Evolutionary conservation across 225 moss, liverwort and hornwort species (phyloP).

Genomic region (Anthoceros angustus): DNA sequence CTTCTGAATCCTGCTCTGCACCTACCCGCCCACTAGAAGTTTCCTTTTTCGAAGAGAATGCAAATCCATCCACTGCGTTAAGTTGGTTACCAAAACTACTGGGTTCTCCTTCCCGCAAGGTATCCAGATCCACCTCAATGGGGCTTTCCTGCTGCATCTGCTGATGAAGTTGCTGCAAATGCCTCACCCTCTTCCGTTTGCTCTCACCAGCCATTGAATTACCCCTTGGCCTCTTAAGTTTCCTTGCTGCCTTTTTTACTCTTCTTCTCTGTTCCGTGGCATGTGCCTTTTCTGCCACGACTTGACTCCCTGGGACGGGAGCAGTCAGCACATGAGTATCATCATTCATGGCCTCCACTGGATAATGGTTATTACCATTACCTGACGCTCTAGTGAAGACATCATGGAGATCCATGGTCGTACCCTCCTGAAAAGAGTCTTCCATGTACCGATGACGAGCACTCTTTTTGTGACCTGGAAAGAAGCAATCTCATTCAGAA

Average conservation of each 20-base stretch:
- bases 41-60: not conserved
- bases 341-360: slow-evolving; percentile 16
- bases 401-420: slow-evolving; percentile 47
- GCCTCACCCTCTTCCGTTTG: not conserved
- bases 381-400: slow-evolving; percentile 34
- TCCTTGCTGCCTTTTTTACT: not conserved
- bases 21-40: not conserved
- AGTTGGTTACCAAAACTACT: not conserved
- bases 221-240: not conserved
- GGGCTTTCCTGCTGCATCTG: slow-evolving; percentile 3
- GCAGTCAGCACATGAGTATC: slow-evolving; percentile 11
- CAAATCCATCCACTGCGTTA: not conserved
- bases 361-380: slow-evolving; percentile 12
- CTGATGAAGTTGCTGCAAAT: not conserved
- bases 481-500: not conserved
- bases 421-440: slow-evolving; percentile 19
- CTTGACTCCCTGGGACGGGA: not conserved
- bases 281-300: not conserved
- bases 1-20: not conserved
- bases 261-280: not conserved
- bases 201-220: not conserved
- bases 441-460: slow-evolving; percentile 51
- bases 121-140: not conserved
- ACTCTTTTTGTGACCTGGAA: slow-evolving; percentile 46
- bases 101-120: not conserved